Base-by-base conservation (phyloP, 2,329 filamentous ascomycete genomes). In the Aspergillus transmontanensis region DNA sequence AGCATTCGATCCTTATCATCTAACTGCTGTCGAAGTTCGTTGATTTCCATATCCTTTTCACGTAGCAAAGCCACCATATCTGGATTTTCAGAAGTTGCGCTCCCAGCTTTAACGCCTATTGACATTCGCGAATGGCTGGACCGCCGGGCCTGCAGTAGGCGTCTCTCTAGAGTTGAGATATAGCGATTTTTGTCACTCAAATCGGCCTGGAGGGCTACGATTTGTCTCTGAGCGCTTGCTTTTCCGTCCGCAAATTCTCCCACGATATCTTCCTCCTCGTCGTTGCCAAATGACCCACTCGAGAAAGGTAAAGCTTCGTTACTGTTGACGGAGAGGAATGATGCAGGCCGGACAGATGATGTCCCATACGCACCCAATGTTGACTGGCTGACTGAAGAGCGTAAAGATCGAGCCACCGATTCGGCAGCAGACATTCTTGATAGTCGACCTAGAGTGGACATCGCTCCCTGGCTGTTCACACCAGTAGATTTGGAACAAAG, bases 1-100 rank as follows among this genome's bases (percentile, higher is more conserved):
- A 98, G 84, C 93, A 98, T 99, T 12, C 91, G 87, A 75, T 97
- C 94, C 77, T 97, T 97, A 79, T 98, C 94, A 70, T 98, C 94
- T 0, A 98, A 83, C 65, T 93, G 88, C 28, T 92, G 90, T 11
- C 93, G 88, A n/a, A 99, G 85, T 69, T 96, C 94, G 9, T 90
- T 89, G 73, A 99, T 97, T 78, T 98, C 94, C 26, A 89, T 86
- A 71, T 99, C 95, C 77, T 96, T 97, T 69, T 98, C 95, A 65
- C 89, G 90, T 54, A 98, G 80, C 21, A 92, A 78, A 2, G 89
- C 82, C 55, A 90, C 86, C 51, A 93, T 83, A 67, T 91, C 91
- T 66, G 92, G 89, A 68, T 94, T 91, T 72, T 96, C 93, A 43
- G 89, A 87, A n/a, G 90, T 88, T 81, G 88, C 86, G 73, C 86